Evolutionary conservation across 768 basidiomycete species (phyloP), one percentile per base, ranked within the genome.

Genomic region (Crepidotus variabilis): DNA sequence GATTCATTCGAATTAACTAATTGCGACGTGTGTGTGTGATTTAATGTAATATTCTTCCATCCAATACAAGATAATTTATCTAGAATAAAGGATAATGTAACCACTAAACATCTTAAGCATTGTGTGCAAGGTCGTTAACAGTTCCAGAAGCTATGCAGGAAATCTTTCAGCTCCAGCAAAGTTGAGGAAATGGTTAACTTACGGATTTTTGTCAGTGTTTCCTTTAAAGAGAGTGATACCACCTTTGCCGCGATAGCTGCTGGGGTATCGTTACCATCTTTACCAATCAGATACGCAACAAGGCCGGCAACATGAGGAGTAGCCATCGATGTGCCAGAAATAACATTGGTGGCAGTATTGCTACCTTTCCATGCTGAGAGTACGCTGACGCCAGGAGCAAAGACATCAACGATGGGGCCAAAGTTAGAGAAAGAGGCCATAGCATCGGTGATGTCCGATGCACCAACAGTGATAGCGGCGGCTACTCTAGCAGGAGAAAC

Each of bases 231-330:
- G 33, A 72, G 61, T 32, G 20, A 53, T 58, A 68, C 57, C 58
- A 78, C 34, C 33, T 61, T 61, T 23, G 57, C 57, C 32, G 55
- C 57, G 56, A 75, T 70, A 11, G 51, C 61, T 11, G 66, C 68
- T 11, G 75, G 74, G 28, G 64, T 52, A 13, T n/a, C 39, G 46
- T 71, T 68, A 13, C 73, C 72, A 33, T 68, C 55, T 14, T 64
- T 50, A 46, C 57, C 55, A 48, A 75, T 65, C 32, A 74, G 57
- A 56, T 70, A 70, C 24, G 75, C 73, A 24, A 71, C 64, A 32
- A 74, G 60, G n/a, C 75, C 75, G 22, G 74, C 63, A 51, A 76
- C 60, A 56, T 74, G 72, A 23, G 75, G 70, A 36, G 72, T 67
- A 43, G 73, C 71, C 72, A 67, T 70, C 32, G 64, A 68, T 5